phyloP scores from a whole-genome alignment of 257 asterid genomes.

The Gentiana straminea region DNA sequence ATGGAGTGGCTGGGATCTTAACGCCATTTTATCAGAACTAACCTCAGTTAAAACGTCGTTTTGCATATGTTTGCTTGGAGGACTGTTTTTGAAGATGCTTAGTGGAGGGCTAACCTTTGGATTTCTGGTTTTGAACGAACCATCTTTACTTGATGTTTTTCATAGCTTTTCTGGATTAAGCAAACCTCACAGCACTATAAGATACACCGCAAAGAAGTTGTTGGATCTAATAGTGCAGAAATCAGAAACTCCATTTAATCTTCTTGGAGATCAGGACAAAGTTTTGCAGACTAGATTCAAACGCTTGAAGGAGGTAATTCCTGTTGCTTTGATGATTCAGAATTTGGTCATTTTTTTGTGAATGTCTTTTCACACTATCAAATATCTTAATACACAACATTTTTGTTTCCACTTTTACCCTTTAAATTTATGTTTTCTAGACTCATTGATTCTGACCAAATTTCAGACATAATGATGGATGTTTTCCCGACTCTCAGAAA shows the following conservation, averaged over 20 bases:
- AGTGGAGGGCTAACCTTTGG: constrained; percentile 82
- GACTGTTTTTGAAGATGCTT: constrained; percentile 73
- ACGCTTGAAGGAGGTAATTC: constrained; percentile 69
- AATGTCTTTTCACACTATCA: no score
- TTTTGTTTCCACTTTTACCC: no score
- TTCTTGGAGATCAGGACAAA: constrained; percentile 54
- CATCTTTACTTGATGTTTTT: constrained; percentile 57
- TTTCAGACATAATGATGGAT: no score
- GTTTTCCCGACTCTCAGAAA: no score
- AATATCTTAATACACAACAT: no score
- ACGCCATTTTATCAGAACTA: constrained; percentile 44
- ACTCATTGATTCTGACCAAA: no score
- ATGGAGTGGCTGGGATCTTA: constrained; percentile 61
- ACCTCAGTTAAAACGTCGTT: constrained; percentile 43
- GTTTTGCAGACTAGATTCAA: constrained; percentile 51
- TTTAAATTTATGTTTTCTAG: no score
- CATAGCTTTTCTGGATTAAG: constrained; percentile 71
- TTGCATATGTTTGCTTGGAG: constrained; percentile 63
- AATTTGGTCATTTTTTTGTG: no score
- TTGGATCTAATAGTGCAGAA: constrained; percentile 60
- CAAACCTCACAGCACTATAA: constrained; percentile 81
- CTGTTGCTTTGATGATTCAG: not conserved
- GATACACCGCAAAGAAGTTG: constrained; percentile 68
- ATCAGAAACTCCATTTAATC: constrained; percentile 33
- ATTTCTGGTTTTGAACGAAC: constrained; percentile 56